These are phyloP conservation scores for Oryza meridionalis DNA, from an alignment of 176 grass and related monocot genomes.

Conservation along the genomic window DNA sequence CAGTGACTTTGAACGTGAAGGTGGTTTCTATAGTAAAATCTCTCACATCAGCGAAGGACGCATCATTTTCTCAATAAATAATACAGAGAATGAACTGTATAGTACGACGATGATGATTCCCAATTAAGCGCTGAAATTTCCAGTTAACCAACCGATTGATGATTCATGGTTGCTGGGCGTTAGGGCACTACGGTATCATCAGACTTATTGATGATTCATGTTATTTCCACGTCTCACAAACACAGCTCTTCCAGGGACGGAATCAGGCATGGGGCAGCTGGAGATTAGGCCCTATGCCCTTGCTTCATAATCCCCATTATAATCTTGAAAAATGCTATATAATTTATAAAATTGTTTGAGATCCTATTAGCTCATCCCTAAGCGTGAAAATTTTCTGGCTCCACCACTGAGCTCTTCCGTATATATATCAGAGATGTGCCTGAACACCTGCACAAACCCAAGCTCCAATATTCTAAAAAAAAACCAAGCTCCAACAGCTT, in stretches of 20 bases:
- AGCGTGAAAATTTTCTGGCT: too few relatives aligned
- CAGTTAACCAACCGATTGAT: slow-evolving; percentile 14
- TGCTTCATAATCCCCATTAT: too few relatives aligned
- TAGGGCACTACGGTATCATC: neutral
- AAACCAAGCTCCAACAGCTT: neutral
- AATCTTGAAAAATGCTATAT: too few relatives aligned
- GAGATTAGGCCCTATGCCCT: too few relatives aligned
- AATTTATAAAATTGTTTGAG: too few relatives aligned
- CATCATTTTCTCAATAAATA: neutral
- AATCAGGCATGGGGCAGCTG: too few relatives aligned
- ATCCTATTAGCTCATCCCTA: too few relatives aligned
- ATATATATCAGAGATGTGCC: neutral
- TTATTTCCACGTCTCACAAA: neutral
- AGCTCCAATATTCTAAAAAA: too few relatives aligned
- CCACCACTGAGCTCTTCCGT: neutral
- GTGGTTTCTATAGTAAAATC: neutral
- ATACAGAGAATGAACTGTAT: neutral
- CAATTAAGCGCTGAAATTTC: slow-evolving; percentile 37
- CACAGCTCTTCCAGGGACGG: neutral
- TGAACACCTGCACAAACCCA: neutral
- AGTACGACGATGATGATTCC: neutral
- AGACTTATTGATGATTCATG: too few relatives aligned
- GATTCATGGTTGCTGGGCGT: slow-evolving; percentile 19
- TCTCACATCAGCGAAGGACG: neutral
- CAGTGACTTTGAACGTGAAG: too few relatives aligned